Conservation (phyloP, 306 rosid species). For the Spatholobus suberectus region DNA sequence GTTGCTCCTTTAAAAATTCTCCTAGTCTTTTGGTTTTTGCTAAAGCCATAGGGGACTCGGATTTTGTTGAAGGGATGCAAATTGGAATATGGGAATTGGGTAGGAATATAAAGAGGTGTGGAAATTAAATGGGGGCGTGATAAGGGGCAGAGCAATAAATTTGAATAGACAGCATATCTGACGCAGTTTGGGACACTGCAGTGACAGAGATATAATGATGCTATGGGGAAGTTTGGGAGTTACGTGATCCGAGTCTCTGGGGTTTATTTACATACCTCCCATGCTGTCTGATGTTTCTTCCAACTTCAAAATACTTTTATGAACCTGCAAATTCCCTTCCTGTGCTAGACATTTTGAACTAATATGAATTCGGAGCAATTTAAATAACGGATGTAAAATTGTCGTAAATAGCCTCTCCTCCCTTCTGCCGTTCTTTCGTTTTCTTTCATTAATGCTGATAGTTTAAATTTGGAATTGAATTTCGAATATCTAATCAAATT, state of each 20-base stretch:
- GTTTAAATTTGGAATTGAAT: constrained; percentile 6
- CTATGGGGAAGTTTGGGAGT: constrained; percentile 43
- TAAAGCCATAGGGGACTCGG: constrained; percentile 77
- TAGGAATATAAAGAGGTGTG: constrained; percentile 32
- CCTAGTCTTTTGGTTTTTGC: constrained; percentile 58
- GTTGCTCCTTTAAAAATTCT: constrained; percentile 73
- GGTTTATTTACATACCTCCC: constrained; percentile 34
- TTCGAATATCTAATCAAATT: background rate
- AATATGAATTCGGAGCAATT: background rate
- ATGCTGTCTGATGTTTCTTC: constrained; percentile 10
- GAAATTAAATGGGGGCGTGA: constrained; percentile 44
- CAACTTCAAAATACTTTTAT: constrained; percentile 11
- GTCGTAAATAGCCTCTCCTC: constrained; percentile 7
- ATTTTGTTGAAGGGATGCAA: constrained; percentile 4
- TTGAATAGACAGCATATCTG: constrained; percentile 37
- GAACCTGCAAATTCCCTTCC: background rate
- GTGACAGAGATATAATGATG: background rate
- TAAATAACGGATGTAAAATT: background rate
- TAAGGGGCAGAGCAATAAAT: constrained; percentile 42
- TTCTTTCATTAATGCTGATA: background rate
- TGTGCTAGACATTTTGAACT: background rate
- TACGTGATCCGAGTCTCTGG: constrained; percentile 29
- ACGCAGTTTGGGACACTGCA: constrained; percentile 49
- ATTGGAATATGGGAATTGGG: constrained; percentile 1
- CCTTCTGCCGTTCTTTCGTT: background rate